Conservation (phyloP, 2,329 filamentous ascomycete species). For the Diaporthe aspalathi region DNA sequence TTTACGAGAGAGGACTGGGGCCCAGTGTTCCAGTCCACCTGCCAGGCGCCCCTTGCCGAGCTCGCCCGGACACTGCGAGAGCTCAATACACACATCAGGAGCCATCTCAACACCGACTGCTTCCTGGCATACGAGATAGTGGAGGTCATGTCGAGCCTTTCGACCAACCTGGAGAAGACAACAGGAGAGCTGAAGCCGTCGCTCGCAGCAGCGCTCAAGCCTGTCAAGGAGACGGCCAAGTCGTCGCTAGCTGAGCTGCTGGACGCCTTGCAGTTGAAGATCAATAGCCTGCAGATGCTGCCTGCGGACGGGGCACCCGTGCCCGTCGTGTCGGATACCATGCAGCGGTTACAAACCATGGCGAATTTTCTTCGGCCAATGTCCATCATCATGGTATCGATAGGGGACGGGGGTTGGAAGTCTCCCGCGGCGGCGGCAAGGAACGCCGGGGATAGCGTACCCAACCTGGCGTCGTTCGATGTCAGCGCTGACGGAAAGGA, state of each 20-base stretch:
- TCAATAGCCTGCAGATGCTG: conserved; percentile 73
- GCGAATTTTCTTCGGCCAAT: conserved; percentile 87
- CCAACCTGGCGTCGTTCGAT: conserved; percentile 83
- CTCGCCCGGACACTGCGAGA: conserved; percentile 88
- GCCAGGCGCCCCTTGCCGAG: conserved; percentile 80
- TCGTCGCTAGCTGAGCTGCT: conserved; percentile 84
- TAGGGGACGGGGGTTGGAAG: conserved; percentile 94
- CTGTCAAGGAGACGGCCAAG: conserved; percentile 92
- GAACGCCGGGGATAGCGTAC: conserved; percentile 71
- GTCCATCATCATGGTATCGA: conserved; percentile 88
- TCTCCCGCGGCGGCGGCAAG: conserved; percentile 61
- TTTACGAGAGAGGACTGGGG: conserved; percentile 90
- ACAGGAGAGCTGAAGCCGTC: conserved; percentile 88
- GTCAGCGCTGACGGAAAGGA: conserved; percentile 88
- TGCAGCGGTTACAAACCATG: conserved; percentile 88
- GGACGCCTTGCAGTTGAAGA: conserved; percentile 81
- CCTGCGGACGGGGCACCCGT: conserved; percentile 83
- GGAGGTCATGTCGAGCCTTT: conserved; percentile 85
- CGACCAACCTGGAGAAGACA: conserved; percentile 80
- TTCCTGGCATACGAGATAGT: conserved; percentile 96
- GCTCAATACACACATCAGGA: conserved; percentile 88
- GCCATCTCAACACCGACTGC: conserved; percentile 89
- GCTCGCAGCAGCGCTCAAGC: conserved; percentile 86
- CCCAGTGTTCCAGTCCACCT: conserved; percentile 81
- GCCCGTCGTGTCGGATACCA: conserved; percentile 83